Base-by-base conservation (phyloP, 352 stramenopile genomes). In the Pythium sp. region DNA sequence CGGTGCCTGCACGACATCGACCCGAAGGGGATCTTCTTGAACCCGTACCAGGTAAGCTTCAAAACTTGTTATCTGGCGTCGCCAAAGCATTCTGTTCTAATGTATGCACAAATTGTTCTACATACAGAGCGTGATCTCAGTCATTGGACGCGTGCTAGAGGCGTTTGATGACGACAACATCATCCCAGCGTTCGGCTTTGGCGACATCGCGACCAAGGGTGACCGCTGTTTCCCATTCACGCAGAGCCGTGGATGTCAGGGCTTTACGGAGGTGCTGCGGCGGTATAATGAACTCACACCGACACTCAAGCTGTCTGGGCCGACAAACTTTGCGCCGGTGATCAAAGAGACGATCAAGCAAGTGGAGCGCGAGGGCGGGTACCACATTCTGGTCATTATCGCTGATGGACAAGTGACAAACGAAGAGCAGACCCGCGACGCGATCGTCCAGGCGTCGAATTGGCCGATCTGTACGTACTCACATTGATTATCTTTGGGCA, bases 361-460 rank as follows among this genome's bases (percentile, higher is more conserved):
- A 20, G 78, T 82, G 4, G 53, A 77, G 20, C 53, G 71, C 24
- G 77, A 84, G 28, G 71, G 73, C 0, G 81, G 80, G 1, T 93
- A 93, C 64, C 87, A 95, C 69, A 93, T 95, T 59, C 67, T 95
- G 20, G 76, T 93, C 28, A 81, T 95, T 57, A 81, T 93, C n/a
- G 78, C 73, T 43, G 88, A 84, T 61, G 87, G 85, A 1, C 75
- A 78, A 70, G 76, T 84, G 32, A 93, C 69, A 34, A 84, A 89
- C 60, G 73, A 90, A 69, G 72, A 74, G 2, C 77, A 82, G 24
- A 92, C 83, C 7, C 76, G 75, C 0, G 53, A 84, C 47, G 84
- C 85, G 15, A 92, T 94, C 47, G 74, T 86, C 26, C 79, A 88
- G 56, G 87, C 85, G 5, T 92, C 81, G 22, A 84, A 82, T 36